phyloP scores from a whole-genome alignment of 129 eudicot species.

The Lonicera japonica region DNA sequence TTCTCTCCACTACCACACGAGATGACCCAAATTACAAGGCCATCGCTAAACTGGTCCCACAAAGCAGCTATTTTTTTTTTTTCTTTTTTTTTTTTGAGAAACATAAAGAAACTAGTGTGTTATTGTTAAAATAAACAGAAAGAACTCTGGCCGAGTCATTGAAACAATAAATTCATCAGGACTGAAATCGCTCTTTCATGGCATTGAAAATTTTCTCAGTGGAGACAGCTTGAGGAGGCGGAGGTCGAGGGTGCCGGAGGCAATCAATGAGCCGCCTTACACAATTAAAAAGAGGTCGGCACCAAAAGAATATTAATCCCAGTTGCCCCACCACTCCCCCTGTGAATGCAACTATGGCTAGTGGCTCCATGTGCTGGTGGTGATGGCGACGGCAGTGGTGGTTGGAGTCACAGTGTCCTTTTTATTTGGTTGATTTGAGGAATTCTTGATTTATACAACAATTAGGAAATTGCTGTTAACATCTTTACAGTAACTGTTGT shows the following conservation, averaged over 20 bases:
- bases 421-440: background rate
- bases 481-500: background rate
- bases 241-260: slow-evolving; percentile 22
- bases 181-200: background rate
- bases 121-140: no score
- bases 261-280: slow-evolving; percentile 11
- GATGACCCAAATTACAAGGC: no score
- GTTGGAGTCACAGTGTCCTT: no score
- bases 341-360: slow-evolving; percentile 20
- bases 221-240: slow-evolving; percentile 13
- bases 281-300: slow-evolving; percentile 18
- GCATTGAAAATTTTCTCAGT: slow-evolving; percentile 8
- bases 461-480: background rate
- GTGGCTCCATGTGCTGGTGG: slow-evolving; percentile 26
- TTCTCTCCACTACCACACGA: no score
- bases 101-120: no score
- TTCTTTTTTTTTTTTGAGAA: no score
- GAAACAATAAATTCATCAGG: background rate
- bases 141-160: no score
- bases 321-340: slow-evolving; percentile 26
- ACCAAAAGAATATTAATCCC: slow-evolving; percentile 18
- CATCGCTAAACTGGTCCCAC: no score
- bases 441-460: background rate
- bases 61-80: no score
- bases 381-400: no score